A percentile compares a stretch with the other conserved stretches of the same genome.
Conservation (phyloP, 225 moss, liverwort and hornwort genomes). For the Marchantia paleacea region DNA sequence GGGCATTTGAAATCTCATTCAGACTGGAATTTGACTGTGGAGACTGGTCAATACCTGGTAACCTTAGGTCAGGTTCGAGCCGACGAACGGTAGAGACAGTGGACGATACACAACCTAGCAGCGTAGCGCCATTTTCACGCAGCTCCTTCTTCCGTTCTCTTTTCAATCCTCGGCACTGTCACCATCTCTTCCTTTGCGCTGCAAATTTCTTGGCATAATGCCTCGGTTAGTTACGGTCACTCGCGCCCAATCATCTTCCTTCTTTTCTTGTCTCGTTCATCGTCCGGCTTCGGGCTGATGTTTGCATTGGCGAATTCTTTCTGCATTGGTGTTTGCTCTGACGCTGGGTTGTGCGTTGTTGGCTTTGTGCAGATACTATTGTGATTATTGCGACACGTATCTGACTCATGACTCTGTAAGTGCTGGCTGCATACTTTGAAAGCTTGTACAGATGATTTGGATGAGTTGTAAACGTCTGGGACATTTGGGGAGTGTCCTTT, state of each 20-base stretch:
- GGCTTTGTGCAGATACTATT: conserved; percentile 76
- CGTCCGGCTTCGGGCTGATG: not conserved
- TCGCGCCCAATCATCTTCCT: not conserved
- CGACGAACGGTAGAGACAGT: no score
- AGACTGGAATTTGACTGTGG: not conserved
- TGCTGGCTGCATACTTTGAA: not conserved
- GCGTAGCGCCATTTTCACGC: no score
- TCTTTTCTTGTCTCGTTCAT: not conserved
- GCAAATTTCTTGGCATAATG: not conserved
- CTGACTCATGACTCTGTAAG: conserved; percentile 98
- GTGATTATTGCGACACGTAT: conserved; percentile 98
- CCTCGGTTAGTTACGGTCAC: not conserved
- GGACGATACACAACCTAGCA: no score
- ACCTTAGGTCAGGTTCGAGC: no score
- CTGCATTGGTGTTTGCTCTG: not conserved
- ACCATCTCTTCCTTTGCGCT: not conserved
- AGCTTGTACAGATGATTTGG: not conserved
- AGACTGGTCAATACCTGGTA: not conserved
- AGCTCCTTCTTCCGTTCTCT: no score
- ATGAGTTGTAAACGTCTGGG: not conserved
- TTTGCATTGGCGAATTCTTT: not conserved
- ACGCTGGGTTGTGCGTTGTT: not conserved
- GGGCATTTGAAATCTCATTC: no score
- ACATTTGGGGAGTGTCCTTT: no score
- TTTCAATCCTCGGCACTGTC: no score